Evolutionary conservation across 1,284 basidiomycete genomes (phyloP), one percentile per base, ranked within the genome.

Genomic region (Pseudozyma pruni): DNA sequence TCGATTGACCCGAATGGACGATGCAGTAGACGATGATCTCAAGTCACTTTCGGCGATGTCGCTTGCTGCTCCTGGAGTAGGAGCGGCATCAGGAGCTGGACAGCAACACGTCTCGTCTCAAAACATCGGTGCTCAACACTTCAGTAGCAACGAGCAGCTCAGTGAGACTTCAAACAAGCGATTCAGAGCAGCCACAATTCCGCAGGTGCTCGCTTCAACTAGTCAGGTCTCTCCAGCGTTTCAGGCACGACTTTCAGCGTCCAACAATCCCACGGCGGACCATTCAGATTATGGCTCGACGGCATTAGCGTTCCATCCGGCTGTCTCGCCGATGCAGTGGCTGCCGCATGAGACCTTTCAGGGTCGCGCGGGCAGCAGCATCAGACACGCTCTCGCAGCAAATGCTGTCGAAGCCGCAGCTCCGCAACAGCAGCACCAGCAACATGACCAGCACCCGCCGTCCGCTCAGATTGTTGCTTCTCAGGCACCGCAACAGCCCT

Each of bases 111-210:
- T 17, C 11, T 17, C 29, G n/a, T 25, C 35, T n/a, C n/a, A n/a
- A n/a, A n/a, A n/a, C n/a, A n/a, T n/a, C n/a, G n/a, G n/a, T n/a
- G n/a, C n/a, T n/a, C n/a, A n/a, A n/a, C n/a, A n/a, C n/a, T n/a
- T n/a, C n/a, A n/a, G n/a, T n/a, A n/a, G n/a, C n/a, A n/a, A n/a
- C n/a, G n/a, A n/a, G n/a, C 27, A 29, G 27, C 27, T 11, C 27
- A n/a, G 27, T 29, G 11, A 7, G 27, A 29, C 11, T 6, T 29
- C 27, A 7, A 29, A 41, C 35, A 61, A 61, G 22, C 33, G 47
- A 10, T 32, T 49, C 23, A 22, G 58, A 45, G 46, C 58, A 14
- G 45, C 58, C 1, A 54, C 51, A 3, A 14, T 62, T 31, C 42
- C 59, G 27, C 38, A 45, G n/a, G n/a, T n/a, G n/a, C n/a, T n/a